A percentile compares a stretch with the other conserved stretches of the same genome.
These are phyloP conservation scores for Plasmodium fragile DNA, from an alignment of 169 alveolate species.

Conservation along the genomic window DNA sequence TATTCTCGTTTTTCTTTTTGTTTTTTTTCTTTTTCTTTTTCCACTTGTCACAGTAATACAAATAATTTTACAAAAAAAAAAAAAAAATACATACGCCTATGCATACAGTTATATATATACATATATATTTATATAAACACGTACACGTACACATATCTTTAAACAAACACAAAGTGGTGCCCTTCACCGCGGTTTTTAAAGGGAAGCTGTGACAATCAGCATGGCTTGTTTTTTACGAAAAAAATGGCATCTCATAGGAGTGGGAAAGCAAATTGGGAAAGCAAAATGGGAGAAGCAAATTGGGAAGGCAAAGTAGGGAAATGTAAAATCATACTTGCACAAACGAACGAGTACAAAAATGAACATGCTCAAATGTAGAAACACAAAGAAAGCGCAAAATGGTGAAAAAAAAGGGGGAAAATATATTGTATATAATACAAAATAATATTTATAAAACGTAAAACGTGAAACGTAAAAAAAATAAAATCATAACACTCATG, in stretches of 20 bases:
- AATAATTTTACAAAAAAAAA: constrained; percentile 1
- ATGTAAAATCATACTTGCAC: neutral
- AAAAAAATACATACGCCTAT: neutral
- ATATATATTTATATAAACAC: neutral
- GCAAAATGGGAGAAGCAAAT: neutral
- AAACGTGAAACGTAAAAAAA: neutral
- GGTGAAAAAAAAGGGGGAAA: neutral
- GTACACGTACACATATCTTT: neutral
- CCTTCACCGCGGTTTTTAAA: neutral
- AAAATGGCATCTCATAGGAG: neutral
- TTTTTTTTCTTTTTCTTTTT: neutral
- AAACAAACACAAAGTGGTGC: neutral
- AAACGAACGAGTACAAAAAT: neutral
- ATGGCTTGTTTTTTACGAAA: neutral
- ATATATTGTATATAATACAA: neutral
- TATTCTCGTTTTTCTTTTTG: neutral
- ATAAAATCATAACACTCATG: neutral
- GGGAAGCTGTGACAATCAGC: neutral
- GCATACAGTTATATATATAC: neutral
- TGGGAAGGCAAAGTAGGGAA: neutral
- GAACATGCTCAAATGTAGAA: neutral
- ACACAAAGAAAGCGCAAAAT: neutral
- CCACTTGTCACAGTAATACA: neutral
- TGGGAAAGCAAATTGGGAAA: neutral
- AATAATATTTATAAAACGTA: neutral